A percentile compares a stretch with the other conserved stretches of the same genome.
These are phyloP conservation scores for Ciborinia camelliae DNA, from an alignment of 2,329 filamentous ascomycete species.

Conservation along the genomic window DNA sequence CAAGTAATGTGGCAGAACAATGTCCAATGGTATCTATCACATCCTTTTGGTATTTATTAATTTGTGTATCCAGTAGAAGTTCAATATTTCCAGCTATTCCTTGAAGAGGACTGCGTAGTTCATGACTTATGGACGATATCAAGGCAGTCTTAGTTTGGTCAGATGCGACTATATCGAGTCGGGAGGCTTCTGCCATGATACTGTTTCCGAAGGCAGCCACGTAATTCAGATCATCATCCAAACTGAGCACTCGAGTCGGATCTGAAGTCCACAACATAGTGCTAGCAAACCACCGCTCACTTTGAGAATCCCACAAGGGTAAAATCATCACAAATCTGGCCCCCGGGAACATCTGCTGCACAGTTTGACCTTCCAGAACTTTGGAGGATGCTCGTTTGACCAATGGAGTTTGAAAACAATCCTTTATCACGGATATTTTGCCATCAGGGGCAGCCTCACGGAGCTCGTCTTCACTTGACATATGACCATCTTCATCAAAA, in stretches of 20 bases:
- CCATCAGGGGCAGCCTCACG: not conserved
- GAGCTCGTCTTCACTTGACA: conserved; percentile 14
- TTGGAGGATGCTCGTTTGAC: not conserved
- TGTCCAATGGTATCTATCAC: conserved; percentile 38
- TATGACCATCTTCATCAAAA: conserved; percentile 30
- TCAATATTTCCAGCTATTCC: conserved; percentile 52
- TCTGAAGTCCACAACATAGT: conserved; percentile 48
- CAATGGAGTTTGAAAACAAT: not conserved
- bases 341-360: conserved; percentile 37
- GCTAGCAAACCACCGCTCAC: conserved; percentile 45
- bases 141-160: conserved; percentile 53
- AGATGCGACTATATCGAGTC: conserved; percentile 48
- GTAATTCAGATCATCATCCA: conserved; percentile 39
- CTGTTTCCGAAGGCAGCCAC: conserved; percentile 45
- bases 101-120: conserved; percentile 53
- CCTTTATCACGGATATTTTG: not conserved
- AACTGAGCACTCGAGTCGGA: conserved; percentile 38
- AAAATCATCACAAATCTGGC: conserved; percentile 47
- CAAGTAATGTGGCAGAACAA: conserved; percentile 38
- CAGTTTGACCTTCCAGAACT: conserved; percentile 6
- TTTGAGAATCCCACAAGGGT: conserved; percentile 46
- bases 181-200: conserved; percentile 52
- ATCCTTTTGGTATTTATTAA: conserved; percentile 35
- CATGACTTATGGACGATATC: conserved; percentile 56
- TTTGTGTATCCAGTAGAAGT: conserved; percentile 45